phyloP scores from a whole-genome alignment of 345 rosid species.

The Luvunga scandens region DNA sequence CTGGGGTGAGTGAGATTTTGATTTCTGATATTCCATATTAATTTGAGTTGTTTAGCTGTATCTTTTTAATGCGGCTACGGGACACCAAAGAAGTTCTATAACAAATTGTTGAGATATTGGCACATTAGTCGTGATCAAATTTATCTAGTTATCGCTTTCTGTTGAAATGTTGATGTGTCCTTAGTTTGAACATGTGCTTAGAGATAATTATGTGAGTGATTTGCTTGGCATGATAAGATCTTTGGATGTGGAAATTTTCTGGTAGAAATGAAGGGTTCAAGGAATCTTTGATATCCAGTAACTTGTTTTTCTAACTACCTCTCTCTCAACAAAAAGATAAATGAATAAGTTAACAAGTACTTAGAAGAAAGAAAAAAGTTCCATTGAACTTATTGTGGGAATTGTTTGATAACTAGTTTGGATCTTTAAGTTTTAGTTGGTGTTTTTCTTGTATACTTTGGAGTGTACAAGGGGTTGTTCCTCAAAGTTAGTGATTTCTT shows the following conservation, averaged over 20 bases:
- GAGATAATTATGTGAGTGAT: background rate
- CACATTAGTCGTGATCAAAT: background rate
- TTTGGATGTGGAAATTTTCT: background rate
- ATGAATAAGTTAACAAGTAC: background rate
- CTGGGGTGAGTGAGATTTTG: conserved; percentile 28
- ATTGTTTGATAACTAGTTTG: too few relatives aligned
- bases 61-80: background rate
- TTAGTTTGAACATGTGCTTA: background rate
- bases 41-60: background rate
- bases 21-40: background rate
- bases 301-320: too few relatives aligned
- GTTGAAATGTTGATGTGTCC: background rate
- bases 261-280: background rate
- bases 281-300: background rate
- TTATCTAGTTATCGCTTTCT: background rate
- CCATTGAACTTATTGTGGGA: too few relatives aligned
- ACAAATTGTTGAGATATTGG: background rate
- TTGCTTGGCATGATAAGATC: background rate
- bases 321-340: too few relatives aligned
- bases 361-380: too few relatives aligned
- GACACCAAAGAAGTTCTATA: background rate
- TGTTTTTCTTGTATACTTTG: too few relatives aligned
- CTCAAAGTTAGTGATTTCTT: too few relatives aligned
- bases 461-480: too few relatives aligned
- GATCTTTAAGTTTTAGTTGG: too few relatives aligned